phyloP scores from a whole-genome alignment of 2,329 filamentous ascomycete species.

The Cladosporium sp. region DNA sequence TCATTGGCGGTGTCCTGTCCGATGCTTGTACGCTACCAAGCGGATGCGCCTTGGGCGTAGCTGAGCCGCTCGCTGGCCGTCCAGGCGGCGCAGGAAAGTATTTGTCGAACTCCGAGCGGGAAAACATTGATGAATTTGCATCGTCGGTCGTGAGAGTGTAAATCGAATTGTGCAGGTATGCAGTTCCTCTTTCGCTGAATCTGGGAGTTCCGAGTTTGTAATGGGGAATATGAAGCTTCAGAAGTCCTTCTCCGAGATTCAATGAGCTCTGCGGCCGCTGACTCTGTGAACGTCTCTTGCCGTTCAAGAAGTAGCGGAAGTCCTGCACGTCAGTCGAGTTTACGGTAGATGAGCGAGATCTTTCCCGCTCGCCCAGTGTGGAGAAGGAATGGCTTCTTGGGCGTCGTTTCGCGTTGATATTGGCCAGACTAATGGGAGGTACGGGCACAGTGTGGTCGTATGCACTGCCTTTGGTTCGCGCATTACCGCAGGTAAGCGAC shows the following conservation, averaged over 20 bases:
- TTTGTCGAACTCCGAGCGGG: slow-evolving; percentile 36
- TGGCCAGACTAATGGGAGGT: slow-evolving; percentile 23
- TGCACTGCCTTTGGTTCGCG: slow-evolving; percentile 2
- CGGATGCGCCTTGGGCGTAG: neutral
- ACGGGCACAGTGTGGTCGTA: slow-evolving; percentile 17
- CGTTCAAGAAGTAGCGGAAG: slow-evolving; percentile 24
- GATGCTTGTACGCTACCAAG: neutral
- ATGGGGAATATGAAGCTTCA: slow-evolving; percentile 59
- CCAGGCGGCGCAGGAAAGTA: slow-evolving; percentile 41
- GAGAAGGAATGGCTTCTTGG: slow-evolving; percentile 69
- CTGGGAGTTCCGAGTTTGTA: slow-evolving; percentile 78
- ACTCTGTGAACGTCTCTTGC: slow-evolving; percentile 17
- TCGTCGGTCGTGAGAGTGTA: slow-evolving; percentile 68
- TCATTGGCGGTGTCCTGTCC: neutral
- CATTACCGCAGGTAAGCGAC: neutral
- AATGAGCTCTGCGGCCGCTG: slow-evolving; percentile 26
- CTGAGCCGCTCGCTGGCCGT: neutral
- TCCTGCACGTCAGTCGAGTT: slow-evolving; percentile 21
- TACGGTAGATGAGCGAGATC: slow-evolving; percentile 33
- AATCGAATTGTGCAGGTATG: slow-evolving; percentile 74
- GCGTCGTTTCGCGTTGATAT: slow-evolving; percentile 18
- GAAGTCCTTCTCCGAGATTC: slow-evolving; percentile 22
- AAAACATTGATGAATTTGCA: slow-evolving; percentile 57
- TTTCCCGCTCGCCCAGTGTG: slow-evolving; percentile 64
- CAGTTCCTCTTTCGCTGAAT: slow-evolving; percentile 71